Conservation (phyloP, 805 yeast genomes). For the Metschnikowia shivogae region DNA sequence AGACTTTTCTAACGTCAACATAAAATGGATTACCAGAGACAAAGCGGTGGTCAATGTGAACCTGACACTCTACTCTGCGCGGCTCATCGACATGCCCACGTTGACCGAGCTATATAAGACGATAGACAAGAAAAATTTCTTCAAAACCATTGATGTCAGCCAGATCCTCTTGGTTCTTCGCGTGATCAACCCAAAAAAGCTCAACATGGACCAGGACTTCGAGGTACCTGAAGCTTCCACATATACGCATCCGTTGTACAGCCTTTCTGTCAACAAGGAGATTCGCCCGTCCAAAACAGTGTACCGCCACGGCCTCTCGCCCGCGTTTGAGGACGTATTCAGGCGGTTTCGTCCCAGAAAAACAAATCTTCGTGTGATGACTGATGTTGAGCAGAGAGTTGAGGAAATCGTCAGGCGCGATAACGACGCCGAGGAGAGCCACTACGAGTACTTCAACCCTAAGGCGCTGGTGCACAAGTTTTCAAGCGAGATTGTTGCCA, state of each 20-base stretch:
- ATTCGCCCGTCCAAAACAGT: constrained; percentile 44
- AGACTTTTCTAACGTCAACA: constrained; percentile 64
- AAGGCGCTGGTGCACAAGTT: constrained; percentile 26
- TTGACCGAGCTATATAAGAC: constrained; percentile 83
- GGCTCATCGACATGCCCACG: constrained; percentile 86
- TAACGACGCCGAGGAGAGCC: constrained; percentile 76
- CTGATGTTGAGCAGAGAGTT: constrained; percentile 73
- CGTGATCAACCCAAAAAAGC: constrained; percentile 36
- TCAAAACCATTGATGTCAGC: constrained; percentile 79
- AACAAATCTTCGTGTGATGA: constrained; percentile 65
- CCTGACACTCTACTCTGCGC: constrained; percentile 71
- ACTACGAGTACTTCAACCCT: constrained; percentile 66
- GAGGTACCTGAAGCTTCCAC: constrained; percentile 34
- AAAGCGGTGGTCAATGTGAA: constrained; percentile 74
- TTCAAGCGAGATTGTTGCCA: not conserved
- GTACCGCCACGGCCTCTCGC: constrained; percentile 76
- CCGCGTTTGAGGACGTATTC: constrained; percentile 70
- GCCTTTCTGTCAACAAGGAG: constrained; percentile 30
- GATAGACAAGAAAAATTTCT: constrained; percentile 81
- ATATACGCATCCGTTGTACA: constrained; percentile 39
- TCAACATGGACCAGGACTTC: constrained; percentile 45
- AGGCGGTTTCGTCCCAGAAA: constrained; percentile 69
- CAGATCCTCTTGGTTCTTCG: constrained; percentile 80
- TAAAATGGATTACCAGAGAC: constrained; percentile 79
- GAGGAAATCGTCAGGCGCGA: constrained; percentile 72